phyloP scores from a whole-genome alignment of 768 basidiomycete species.

The Suillus clintonianus region DNA sequence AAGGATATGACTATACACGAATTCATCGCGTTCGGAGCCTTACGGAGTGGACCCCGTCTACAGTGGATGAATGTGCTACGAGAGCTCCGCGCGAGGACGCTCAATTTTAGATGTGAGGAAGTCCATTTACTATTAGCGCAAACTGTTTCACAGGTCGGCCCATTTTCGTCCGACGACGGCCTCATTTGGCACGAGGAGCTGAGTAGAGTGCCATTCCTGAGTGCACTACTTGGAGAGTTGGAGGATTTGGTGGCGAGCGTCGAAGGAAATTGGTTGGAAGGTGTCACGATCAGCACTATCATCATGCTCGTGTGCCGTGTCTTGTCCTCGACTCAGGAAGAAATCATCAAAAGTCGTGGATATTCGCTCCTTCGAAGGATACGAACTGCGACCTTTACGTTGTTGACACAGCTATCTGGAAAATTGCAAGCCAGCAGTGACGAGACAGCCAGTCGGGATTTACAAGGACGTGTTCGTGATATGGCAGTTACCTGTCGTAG shows the following conservation, averaged over 20 bases:
- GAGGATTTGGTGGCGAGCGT: constrained; percentile 36
- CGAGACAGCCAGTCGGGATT: constrained; percentile 13
- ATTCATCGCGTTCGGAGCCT: constrained; percentile 42
- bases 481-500: constrained; percentile 41
- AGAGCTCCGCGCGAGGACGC: constrained; percentile 39
- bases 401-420: constrained; percentile 35
- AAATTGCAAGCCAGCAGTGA: constrained; percentile 17
- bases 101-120: constrained; percentile 41
- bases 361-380: constrained; percentile 32
- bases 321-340: constrained; percentile 27
- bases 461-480: constrained; percentile 31
- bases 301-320: constrained; percentile 38
- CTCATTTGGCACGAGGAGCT: constrained; percentile 47
- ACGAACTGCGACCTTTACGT: constrained; percentile 33
- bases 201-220: constrained; percentile 33
- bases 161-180: constrained; percentile 10
- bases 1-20: constrained; percentile 45
- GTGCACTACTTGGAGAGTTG: constrained; percentile 37
- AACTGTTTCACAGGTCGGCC: constrained; percentile 46
- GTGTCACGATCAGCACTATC: constrained; percentile 32
- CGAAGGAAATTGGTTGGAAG: constrained; percentile 44
- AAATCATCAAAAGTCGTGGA: constrained; percentile 14
- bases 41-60: constrained; percentile 45
- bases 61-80: constrained; percentile 55
- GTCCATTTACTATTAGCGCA: constrained; percentile 47